Percentiles rank a stretch among this genome's conserved stretches.
Conservation (phyloP, 768 basidiomycete genomes). For the Collybiopsis luxurians region DNA sequence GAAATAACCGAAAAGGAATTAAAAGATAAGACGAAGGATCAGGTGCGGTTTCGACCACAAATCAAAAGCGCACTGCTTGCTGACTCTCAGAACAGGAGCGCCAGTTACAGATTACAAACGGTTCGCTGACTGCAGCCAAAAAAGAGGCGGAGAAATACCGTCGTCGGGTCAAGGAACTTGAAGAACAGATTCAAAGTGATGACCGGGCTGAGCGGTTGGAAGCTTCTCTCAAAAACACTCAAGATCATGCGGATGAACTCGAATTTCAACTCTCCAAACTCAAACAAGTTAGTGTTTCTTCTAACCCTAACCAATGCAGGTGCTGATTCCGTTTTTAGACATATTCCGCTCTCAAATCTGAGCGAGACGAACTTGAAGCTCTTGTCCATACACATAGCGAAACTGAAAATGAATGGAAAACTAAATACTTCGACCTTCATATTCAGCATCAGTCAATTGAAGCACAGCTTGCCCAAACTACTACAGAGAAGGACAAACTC, state of each 20-base stretch:
- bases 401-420: constrained; percentile 45
- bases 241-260: constrained; percentile 79
- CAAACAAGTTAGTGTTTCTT: constrained; percentile 57
- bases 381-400: constrained; percentile 40
- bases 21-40: constrained; percentile 50
- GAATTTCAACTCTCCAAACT: constrained; percentile 80
- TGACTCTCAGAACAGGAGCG: constrained; percentile 54
- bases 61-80: constrained; percentile 17
- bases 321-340: constrained; percentile 35
- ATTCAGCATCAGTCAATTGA: constrained; percentile 35
- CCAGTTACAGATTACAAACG: constrained; percentile 64
- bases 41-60: constrained; percentile 42
- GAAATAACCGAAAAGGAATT: constrained; percentile 54
- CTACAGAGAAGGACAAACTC: constrained; percentile 47
- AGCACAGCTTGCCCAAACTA: constrained; percentile 40
- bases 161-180: constrained; percentile 64
- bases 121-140: constrained; percentile 49
- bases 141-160: constrained; percentile 52
- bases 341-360: constrained; percentile 54
- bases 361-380: constrained; percentile 55
- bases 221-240: constrained; percentile 69
- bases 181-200: constrained; percentile 82
- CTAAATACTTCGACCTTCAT: constrained; percentile 46
- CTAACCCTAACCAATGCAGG: neutral
- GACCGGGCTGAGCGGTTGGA: constrained; percentile 78